phyloP scores from a whole-genome alignment of 805 yeast genomes.

The Candida koratica region DNA sequence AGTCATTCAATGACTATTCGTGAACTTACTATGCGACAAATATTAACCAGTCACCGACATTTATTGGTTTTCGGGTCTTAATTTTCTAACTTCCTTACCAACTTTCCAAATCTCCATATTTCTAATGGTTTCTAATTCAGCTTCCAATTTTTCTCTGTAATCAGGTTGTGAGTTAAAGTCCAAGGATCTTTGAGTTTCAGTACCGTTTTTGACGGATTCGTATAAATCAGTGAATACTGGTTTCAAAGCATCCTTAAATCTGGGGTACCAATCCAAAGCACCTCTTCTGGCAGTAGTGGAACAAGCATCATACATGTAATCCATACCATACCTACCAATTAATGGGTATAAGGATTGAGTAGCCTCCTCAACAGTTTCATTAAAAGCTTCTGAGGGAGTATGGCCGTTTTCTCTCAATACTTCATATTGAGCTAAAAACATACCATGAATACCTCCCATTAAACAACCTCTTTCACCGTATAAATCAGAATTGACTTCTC shows the following conservation, averaged over 20 bases:
- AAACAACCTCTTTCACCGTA: slow-evolving; percentile 99
- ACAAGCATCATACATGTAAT: slow-evolving; percentile 99
- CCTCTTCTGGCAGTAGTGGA: slow-evolving; percentile 99
- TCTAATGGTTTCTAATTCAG: slow-evolving; percentile 90
- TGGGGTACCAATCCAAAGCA: slow-evolving; percentile 99
- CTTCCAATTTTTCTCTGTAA: slow-evolving; percentile 94
- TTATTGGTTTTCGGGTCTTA: slow-evolving; percentile 98
- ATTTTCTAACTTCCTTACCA: slow-evolving; percentile 99
- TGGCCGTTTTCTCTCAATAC: slow-evolving; percentile 99
- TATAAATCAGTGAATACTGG: slow-evolving; percentile 97
- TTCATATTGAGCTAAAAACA: slow-evolving; percentile 99
- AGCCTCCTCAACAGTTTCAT: slow-evolving; percentile 99
- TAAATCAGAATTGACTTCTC: slow-evolving; percentile 97
- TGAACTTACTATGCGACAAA: slow-evolving; percentile 6
- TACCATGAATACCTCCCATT: slow-evolving; percentile 99
- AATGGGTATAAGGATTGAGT: slow-evolving; percentile 99
- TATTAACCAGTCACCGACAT: slow-evolving; percentile 1
- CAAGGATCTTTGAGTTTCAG: slow-evolving; percentile 96
- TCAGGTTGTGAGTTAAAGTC: slow-evolving; percentile 98
- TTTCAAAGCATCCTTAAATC: slow-evolving; percentile 97
- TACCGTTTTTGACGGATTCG: slow-evolving; percentile 91
- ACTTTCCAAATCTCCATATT: slow-evolving; percentile 99
- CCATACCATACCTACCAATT: slow-evolving; percentile 99
- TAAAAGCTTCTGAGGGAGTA: slow-evolving; percentile 99
- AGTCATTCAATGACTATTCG: slow-evolving; percentile 12